Base-by-base conservation (phyloP, 176 grass and related monocot genomes). In the Pontederia paniculata region DNA sequence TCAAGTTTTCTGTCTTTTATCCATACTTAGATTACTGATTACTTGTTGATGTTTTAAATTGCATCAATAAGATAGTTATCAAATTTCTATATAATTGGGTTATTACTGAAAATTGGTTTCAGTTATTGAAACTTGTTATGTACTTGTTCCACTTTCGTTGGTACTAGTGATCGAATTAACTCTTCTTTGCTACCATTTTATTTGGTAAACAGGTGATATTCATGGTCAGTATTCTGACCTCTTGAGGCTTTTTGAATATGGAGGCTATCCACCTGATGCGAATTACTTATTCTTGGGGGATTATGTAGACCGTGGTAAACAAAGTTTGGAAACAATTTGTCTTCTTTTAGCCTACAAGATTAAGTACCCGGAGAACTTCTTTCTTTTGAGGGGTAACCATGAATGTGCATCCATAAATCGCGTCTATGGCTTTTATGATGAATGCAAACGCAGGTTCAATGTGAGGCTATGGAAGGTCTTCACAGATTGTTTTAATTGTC, bases 401-500 rank as follows among this genome's bases (percentile, higher is more conserved):
- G 81, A 84, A 56, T 78, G 81, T 68, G 75, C 81, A 2, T 84
- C 81, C 16, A 70, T 84, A 50, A 84, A 84, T 53, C 81, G 81
- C 43, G 59, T 84, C 23, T 84, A 84, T 58, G 81, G 81, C 52
- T 84, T 84, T 68, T 84, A 78, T 53, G 81, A 84, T 41, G 81
- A 84, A 73, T 84, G 81, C 52, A 84, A 78, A 44, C 75, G 77
- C 57, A 64, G 83, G 60, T 86, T 77, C 70, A 77, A 17, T 58
- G 83, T 86, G 19, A 79, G 64, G 54, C 65, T 86, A 4, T 66
- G 79, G 79, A 58, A 70, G 37, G 21, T 47, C 73, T 88, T 88
- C 84, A 65, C 71, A 17, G 84, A 82, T 68, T 88, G 79, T 80
- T 88, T 88, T 65, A 73, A 72, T 66, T 88, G 84, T 70, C 54